These are phyloP conservation scores for Aurantiochytrium sp. DNA, from an alignment of 108 stramenopile species.

Conservation along the genomic window DNA sequence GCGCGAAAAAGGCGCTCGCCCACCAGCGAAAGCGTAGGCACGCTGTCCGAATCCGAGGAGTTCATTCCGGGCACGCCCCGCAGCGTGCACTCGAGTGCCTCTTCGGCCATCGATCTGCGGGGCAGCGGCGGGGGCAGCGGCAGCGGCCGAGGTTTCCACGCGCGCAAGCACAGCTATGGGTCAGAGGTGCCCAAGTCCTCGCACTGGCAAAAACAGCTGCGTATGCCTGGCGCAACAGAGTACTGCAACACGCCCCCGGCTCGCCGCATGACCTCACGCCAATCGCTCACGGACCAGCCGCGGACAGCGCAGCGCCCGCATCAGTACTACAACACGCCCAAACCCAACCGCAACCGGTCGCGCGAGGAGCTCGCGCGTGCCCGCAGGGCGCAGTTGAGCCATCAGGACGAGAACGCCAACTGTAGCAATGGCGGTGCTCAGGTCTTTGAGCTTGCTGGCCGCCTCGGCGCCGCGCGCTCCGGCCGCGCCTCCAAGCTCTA, in stretches of 20 bases:
- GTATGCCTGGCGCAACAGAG: neutral
- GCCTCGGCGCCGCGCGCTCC: neutral
- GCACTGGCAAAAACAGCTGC: neutral
- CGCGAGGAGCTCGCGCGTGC: neutral
- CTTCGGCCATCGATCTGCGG: neutral
- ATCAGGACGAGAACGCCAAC: neutral
- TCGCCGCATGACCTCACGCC: neutral
- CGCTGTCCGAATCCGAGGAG: neutral
- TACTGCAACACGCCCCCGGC: neutral
- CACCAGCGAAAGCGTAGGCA: neutral
- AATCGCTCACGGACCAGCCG: neutral
- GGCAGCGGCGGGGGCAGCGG: neutral
- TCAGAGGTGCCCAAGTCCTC: neutral
- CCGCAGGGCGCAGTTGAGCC: neutral
- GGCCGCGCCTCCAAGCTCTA: no score
- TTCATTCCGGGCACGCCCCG: neutral
- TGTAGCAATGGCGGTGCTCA: neutral
- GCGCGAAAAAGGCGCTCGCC: neutral
- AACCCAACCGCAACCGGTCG: neutral
- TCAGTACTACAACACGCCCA: neutral
- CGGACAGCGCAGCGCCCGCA: neutral
- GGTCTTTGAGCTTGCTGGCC: neutral
- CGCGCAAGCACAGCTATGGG: neutral
- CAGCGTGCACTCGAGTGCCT: neutral
- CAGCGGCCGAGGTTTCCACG: neutral